A percentile compares a stretch with the other conserved stretches of the same genome.
Conservation (phyloP, 2,329 filamentous ascomycete species). For the Aspergillus sp. region DNA sequence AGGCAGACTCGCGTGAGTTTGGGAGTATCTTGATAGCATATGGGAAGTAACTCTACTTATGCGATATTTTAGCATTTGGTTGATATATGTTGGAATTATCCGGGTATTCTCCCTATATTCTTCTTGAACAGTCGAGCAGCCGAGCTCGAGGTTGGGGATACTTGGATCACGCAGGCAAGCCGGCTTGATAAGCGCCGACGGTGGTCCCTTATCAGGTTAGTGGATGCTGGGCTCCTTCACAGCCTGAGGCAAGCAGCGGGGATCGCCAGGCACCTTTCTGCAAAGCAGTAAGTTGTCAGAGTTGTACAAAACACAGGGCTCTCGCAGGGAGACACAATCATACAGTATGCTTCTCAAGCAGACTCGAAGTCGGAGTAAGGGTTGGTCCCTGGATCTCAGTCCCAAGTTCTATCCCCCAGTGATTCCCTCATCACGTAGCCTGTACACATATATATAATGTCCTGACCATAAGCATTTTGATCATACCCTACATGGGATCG, state of each 20-base stretch:
- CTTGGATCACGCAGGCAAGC: background rate
- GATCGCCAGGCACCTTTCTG: background rate
- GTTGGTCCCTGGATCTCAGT: too few relatives aligned
- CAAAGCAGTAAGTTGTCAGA: background rate
- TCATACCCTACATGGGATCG: too few relatives aligned
- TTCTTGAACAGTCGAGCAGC: background rate
- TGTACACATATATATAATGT: too few relatives aligned
- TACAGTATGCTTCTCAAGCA: background rate
- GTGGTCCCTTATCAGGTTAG: constrained; percentile 5
- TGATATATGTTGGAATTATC: background rate
- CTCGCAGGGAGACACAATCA: background rate
- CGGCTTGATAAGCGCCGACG: constrained; percentile 14
- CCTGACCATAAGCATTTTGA: too few relatives aligned
- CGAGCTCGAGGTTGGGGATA: background rate
- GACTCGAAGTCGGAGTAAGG: background rate
- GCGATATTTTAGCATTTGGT: background rate
- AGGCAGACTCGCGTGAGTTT: background rate
- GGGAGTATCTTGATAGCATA: background rate
- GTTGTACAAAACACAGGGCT: background rate
- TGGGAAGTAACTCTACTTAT: background rate
- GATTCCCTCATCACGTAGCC: too few relatives aligned
- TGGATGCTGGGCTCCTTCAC: background rate
- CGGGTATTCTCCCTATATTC: background rate
- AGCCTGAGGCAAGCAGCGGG: background rate
- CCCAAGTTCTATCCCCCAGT: too few relatives aligned